These are phyloP conservation scores for Melastoma malabathricum DNA, from an alignment of 345 rosid genomes.

Conservation along the genomic window DNA sequence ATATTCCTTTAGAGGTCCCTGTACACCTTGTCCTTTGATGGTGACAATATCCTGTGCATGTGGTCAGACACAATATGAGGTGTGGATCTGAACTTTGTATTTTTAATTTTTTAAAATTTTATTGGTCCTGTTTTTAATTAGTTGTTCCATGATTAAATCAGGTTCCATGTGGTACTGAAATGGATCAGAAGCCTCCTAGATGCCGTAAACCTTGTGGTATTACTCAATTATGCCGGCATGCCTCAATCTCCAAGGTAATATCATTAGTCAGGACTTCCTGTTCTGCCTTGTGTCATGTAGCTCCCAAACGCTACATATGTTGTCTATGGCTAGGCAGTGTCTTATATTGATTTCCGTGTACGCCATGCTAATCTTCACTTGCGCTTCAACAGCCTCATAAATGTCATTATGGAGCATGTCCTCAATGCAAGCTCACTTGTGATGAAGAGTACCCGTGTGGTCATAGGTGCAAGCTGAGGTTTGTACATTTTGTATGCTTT, in stretches of 20 bases:
- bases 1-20: slow-evolving; percentile 57
- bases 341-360: no score
- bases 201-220: slow-evolving; percentile 62
- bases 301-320: no score
- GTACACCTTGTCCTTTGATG: slow-evolving; percentile 95
- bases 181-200: slow-evolving; percentile 77
- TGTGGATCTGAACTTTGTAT: slow-evolving; percentile 19
- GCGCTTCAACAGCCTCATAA: slow-evolving; percentile 50
- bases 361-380: slow-evolving; percentile 3
- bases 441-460: slow-evolving; percentile 82
- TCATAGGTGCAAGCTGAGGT: slow-evolving; percentile 77
- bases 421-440: slow-evolving; percentile 60
- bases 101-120: neutral
- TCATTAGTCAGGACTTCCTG: slow-evolving; percentile 2
- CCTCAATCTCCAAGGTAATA: slow-evolving; percentile 49
- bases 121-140: neutral
- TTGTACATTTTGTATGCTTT: slow-evolving; percentile 4
- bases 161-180: slow-evolving; percentile 99
- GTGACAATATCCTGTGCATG: slow-evolving; percentile 80
- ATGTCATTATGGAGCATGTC: slow-evolving; percentile 95
- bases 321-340: no score
- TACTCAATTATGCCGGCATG: slow-evolving; percentile 65
- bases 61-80: slow-evolving; percentile 75
- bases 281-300: neutral
- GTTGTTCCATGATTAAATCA: slow-evolving; percentile 25